Evolutionary conservation across 495 filamentous ascomycete species (phyloP).

Genomic region (Penicillium antarcticum): DNA sequence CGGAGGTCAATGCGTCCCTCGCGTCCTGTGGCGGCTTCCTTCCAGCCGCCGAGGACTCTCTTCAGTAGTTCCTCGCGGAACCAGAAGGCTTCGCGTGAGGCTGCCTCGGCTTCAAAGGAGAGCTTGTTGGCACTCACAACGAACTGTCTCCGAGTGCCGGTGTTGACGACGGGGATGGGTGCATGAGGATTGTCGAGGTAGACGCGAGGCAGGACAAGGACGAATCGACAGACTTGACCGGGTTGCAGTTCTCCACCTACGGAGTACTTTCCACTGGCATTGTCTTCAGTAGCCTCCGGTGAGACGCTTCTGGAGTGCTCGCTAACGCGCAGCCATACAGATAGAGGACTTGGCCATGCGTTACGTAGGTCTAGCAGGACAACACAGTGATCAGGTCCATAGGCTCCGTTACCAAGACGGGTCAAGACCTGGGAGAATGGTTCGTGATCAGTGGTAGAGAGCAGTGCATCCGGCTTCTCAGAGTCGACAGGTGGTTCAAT

Average conservation of each 20-base stretch:
- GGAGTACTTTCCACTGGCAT: conserved; percentile 32
- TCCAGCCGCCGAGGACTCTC: conserved; percentile 67
- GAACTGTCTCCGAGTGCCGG: conserved; percentile 73
- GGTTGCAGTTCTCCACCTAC: conserved; percentile 65
- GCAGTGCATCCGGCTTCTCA: conserved; percentile 9
- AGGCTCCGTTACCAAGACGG: conserved; percentile 35
- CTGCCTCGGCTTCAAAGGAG: conserved; percentile 73
- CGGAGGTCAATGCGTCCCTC: conserved; percentile 73
- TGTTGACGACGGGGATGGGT: conserved; percentile 76
- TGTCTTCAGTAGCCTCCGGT: conserved; percentile 4
- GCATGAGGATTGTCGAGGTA: conserved; percentile 73
- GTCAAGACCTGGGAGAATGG: conserved; percentile 40
- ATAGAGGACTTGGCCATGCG: conserved; percentile 75
- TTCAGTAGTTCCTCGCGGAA: conserved; percentile 83
- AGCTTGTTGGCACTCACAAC: conserved; percentile 78
- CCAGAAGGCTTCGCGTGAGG: conserved; percentile 85
- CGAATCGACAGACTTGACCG: conserved; percentile 71
- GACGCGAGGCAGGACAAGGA: conserved; percentile 72
- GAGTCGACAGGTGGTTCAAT: conserved; percentile 13
- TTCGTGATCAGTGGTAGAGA: conserved; percentile 23
- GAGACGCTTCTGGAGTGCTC: conserved; percentile 19
- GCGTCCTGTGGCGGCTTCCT: conserved; percentile 53
- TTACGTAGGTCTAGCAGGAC: conserved; percentile 84
- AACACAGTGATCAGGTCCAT: conserved; percentile 67
- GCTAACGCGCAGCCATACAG: conserved; percentile 51